Evolutionary conservation across 495 filamentous ascomycete genomes (phyloP).

Genomic region (Trichoderma erinaceum): DNA sequence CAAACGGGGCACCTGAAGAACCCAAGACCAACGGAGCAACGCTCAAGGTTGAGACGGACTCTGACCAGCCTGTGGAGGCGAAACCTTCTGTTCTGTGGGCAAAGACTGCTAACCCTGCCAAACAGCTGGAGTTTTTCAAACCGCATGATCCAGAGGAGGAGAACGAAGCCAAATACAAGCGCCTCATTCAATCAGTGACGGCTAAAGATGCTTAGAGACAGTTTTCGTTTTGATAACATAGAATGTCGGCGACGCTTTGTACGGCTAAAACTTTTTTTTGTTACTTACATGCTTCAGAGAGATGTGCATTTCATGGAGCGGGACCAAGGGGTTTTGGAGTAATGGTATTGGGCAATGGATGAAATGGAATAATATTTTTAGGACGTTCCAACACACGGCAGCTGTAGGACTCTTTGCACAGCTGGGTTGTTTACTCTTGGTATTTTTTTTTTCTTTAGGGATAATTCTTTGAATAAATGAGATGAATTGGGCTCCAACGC

Average conservation of each 20-base stretch:
- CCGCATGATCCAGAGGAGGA: conserved; percentile 10
- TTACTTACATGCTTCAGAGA: neutral
- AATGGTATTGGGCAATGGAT: neutral
- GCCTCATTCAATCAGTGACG: conserved; percentile 12
- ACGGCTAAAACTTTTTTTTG: conserved; percentile 6
- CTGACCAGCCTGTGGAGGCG: conserved; percentile 19
- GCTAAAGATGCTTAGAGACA: conserved; percentile 1
- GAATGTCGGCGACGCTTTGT: neutral
- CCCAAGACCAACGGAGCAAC: conserved; percentile 20
- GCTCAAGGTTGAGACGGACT: conserved; percentile 22
- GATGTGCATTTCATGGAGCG: conserved; percentile 6
- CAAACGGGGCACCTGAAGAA: conserved; percentile 18
- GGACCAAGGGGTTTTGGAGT: conserved; percentile 12
- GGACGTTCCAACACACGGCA: neutral
- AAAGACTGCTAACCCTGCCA: neutral
- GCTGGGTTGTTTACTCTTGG: neutral
- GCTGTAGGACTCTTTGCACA: neutral
- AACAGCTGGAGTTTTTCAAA: conserved; percentile 4
- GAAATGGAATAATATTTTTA: neutral
- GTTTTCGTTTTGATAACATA: neutral
- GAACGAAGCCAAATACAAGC: conserved; percentile 11
- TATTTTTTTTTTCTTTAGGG: neutral
- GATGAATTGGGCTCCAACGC: neutral
- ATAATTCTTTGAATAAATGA: neutral
- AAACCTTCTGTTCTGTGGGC: conserved; percentile 36